These are phyloP conservation scores for Mrakiaceae sp. DNA, from an alignment of 1,284 basidiomycete genomes.

Conservation along the genomic window DNA sequence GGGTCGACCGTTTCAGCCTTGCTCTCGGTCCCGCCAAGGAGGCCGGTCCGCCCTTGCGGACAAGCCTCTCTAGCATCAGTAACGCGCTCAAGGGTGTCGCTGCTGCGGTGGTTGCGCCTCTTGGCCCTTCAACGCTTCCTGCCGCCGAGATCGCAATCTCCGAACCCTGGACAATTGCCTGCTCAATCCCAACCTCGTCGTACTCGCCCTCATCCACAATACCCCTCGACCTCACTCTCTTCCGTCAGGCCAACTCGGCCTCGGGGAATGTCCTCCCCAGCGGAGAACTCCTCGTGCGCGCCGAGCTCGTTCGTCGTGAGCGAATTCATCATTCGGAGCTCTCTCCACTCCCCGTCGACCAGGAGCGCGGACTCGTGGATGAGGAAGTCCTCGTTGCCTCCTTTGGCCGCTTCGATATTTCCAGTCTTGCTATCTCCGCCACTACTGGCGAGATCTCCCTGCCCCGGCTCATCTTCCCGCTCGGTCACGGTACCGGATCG, in stretches of 20 bases:
- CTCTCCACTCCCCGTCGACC: conserved; percentile 4
- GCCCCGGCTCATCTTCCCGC: conserved; percentile 26
- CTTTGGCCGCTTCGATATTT: conserved; percentile 32
- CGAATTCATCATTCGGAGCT: not conserved
- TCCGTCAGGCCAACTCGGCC: not conserved
- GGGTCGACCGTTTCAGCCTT: not conserved
- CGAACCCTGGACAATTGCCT: conserved; percentile 7
- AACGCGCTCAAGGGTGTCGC: not conserved
- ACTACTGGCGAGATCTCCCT: conserved; percentile 25
- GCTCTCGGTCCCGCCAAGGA: not conserved
- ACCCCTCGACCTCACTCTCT: conserved; percentile 22
- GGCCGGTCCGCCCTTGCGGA: not conserved
- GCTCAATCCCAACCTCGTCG: conserved; percentile 24
- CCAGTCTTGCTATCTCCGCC: conserved; percentile 18
- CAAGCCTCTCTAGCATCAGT: not conserved
- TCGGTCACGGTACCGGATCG: conserved; percentile 19
- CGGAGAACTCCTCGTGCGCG: conserved; percentile 20
- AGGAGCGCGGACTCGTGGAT: conserved; percentile 17
- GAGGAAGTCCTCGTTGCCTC: conserved; percentile 34
- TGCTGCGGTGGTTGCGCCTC: not conserved
- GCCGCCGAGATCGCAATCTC: not conserved
- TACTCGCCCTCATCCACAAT: conserved; percentile 31
- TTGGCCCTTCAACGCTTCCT: not conserved
- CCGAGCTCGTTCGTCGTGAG: conserved; percentile 20
- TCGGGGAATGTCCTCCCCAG: not conserved